Conservation (phyloP, 2,329 filamentous ascomycete genomes). For the Cercospora sp. region DNA sequence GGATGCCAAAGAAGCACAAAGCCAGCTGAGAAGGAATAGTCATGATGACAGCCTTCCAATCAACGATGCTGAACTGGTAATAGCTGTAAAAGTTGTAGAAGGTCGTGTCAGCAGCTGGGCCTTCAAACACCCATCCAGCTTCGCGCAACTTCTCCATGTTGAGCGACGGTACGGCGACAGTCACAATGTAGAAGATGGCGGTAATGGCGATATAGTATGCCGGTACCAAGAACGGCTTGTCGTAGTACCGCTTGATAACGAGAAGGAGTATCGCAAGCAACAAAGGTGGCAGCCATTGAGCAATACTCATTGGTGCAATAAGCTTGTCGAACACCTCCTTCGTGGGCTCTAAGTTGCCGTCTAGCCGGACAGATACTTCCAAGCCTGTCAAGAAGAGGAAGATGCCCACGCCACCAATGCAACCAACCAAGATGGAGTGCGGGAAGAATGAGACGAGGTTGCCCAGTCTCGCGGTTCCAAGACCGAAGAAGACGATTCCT, state of each 20-base stretch:
- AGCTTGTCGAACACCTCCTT: constrained; percentile 73
- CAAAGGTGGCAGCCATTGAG: constrained; percentile 81
- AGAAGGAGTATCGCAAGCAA: constrained; percentile 73
- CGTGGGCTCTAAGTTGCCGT: constrained; percentile 82
- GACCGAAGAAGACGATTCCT: constrained; percentile 84
- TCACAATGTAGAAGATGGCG: constrained; percentile 74
- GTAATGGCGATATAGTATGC: constrained; percentile 81
- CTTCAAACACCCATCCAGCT: constrained; percentile 87
- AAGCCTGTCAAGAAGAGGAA: constrained; percentile 90
- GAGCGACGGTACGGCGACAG: constrained; percentile 67
- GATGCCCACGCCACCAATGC: constrained; percentile 95
- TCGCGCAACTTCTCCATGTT: constrained; percentile 66
- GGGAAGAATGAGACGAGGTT: constrained; percentile 97
- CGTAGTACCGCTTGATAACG: constrained; percentile 71
- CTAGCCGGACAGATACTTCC: constrained; percentile 86
- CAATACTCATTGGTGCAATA: constrained; percentile 69
- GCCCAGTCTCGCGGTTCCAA: constrained; percentile 83
- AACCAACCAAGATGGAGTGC: constrained; percentile 91
- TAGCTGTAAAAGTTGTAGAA: constrained; percentile 99
- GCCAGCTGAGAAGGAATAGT: constrained; percentile 94
- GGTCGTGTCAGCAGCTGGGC: constrained; percentile 78
- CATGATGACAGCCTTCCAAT: constrained; percentile 79
- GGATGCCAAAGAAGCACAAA: constrained; percentile 92
- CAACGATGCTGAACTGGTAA: constrained; percentile 65
- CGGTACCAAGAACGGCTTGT: constrained; percentile 82